Percentiles rank a stretch among this genome's conserved stretches.
Conservation (phyloP, 1,139 yeast genomes). For the Suhomyces guaymorum region DNA sequence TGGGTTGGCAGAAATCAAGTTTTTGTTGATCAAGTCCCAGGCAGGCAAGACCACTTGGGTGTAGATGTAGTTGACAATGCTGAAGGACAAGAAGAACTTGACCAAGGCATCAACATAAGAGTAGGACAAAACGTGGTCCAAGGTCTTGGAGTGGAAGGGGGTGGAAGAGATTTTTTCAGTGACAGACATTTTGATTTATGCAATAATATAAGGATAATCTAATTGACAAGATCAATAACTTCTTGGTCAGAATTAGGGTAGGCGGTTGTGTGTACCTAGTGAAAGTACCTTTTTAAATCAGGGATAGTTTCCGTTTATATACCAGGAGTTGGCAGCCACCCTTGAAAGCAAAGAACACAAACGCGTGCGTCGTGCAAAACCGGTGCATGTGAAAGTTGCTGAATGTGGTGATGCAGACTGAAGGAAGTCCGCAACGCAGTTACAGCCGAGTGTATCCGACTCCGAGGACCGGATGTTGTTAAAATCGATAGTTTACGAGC, state of each 20-base stretch:
- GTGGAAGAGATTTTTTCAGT: conserved; percentile 10
- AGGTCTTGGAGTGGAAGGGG: conserved; percentile 35
- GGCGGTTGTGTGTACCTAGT: too few relatives aligned
- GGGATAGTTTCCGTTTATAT: conserved; percentile 2
- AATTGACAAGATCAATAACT: too few relatives aligned
- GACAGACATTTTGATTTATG: conserved; percentile 12
- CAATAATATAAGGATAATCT: too few relatives aligned
- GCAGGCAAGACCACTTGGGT: conserved; percentile 20
- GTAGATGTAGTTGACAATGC: conserved; percentile 26
- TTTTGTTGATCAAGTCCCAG: conserved; percentile 22
- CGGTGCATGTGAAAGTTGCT: conserved; percentile 13
- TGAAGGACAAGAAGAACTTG: conserved; percentile 29
- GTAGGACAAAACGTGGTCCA: conserved; percentile 38
- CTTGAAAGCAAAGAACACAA: conserved; percentile 8
- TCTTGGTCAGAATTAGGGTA: too few relatives aligned
- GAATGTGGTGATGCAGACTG: conserved; percentile 1
- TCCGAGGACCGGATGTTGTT: too few relatives aligned
- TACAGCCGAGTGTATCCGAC: too few relatives aligned
- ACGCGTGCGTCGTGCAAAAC: conserved; percentile 7
- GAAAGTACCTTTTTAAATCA: too few relatives aligned
- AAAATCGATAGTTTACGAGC: too few relatives aligned
- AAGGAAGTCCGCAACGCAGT: too few relatives aligned
- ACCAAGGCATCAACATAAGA: conserved; percentile 26
- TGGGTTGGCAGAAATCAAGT: conserved; percentile 26
- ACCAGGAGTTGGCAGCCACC: conserved; percentile 14